These are phyloP conservation scores for Durio zibethinus DNA, from an alignment of 345 rosid species.

Conservation along the genomic window DNA sequence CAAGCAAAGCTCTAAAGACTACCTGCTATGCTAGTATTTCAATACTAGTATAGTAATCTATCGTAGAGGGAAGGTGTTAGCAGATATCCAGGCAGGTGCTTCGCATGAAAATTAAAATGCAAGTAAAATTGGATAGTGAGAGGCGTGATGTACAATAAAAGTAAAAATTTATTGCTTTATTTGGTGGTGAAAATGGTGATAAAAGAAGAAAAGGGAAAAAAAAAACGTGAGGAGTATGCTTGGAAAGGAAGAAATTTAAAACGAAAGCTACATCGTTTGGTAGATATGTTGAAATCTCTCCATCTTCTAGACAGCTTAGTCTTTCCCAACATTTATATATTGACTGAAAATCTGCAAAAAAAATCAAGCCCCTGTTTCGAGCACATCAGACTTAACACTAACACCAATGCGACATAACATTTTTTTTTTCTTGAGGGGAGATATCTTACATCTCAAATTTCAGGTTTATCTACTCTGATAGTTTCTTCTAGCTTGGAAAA, in stretches of 20 bases:
- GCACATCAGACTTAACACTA: not conserved
- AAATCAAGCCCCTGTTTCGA: not conserved
- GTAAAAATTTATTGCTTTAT: not conserved
- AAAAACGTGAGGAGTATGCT: slow-evolving; percentile 27
- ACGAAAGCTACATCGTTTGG: slow-evolving; percentile 40
- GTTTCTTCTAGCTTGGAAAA: not conserved
- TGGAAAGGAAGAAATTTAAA: slow-evolving; percentile 38
- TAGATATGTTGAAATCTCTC: slow-evolving; percentile 46
- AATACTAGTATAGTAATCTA: not conserved
- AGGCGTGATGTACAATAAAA: not conserved
- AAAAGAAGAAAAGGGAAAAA: not conserved
- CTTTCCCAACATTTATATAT: slow-evolving; percentile 17
- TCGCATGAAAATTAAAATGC: not conserved
- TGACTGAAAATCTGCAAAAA: not conserved
- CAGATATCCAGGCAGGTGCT: not conserved
- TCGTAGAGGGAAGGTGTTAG: not conserved
- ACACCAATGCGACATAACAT: not conserved
- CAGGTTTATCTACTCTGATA: not conserved
- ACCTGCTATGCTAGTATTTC: not conserved
- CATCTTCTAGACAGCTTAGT: slow-evolving; percentile 27
- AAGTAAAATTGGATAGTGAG: not conserved
- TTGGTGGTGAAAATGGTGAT: not conserved
- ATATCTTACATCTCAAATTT: not conserved
- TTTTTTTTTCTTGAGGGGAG: not conserved
- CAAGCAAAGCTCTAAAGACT: not conserved